Evolutionary conservation across 208 protist genomes (phyloP).

Genomic region (Phytomonas serpens): DNA sequence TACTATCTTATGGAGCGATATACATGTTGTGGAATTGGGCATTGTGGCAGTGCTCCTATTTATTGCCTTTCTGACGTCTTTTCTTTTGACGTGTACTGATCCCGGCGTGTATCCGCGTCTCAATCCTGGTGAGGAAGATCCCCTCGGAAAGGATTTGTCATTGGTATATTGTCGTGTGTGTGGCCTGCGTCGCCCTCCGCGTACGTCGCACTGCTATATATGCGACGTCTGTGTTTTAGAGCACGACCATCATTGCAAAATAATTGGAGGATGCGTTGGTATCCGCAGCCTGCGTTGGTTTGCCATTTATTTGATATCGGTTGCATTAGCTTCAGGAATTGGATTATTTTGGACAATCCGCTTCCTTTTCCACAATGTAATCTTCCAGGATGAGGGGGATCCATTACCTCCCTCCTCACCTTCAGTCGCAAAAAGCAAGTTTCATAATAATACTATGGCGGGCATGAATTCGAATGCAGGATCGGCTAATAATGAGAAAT

Average conservation of each 20-base stretch:
- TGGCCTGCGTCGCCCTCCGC: conserved; percentile 37
- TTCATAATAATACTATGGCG: not conserved
- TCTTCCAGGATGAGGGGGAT: conserved; percentile 17
- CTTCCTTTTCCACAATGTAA: not conserved
- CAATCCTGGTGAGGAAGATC: conserved; percentile 42
- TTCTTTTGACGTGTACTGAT: conserved; percentile 48
- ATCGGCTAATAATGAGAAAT: not conserved
- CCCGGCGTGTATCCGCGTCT: conserved; percentile 77
- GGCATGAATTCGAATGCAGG: not conserved
- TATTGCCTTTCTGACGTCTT: conserved; percentile 33
- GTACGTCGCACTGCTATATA: conserved; percentile 63
- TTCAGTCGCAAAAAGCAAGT: conserved; percentile 7
- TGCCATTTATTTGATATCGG: conserved; percentile 40
- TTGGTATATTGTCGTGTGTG: conserved; percentile 47
- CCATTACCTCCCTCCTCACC: conserved; percentile 10
- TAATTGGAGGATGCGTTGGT: conserved; percentile 75
- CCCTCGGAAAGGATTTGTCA: conserved; percentile 19
- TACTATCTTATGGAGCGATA: conserved; percentile 31
- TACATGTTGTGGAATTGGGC: conserved; percentile 30
- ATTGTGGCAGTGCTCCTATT: conserved; percentile 27
- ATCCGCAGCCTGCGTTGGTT: conserved; percentile 74
- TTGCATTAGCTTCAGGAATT: conserved; percentile 15
- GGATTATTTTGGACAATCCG: not conserved
- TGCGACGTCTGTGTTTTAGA: conserved; percentile 77
- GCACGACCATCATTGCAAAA: conserved; percentile 77